These are phyloP conservation scores for Colletotrichum shisoi DNA, from an alignment of 2,329 filamentous ascomycete species.

Conservation along the genomic window DNA sequence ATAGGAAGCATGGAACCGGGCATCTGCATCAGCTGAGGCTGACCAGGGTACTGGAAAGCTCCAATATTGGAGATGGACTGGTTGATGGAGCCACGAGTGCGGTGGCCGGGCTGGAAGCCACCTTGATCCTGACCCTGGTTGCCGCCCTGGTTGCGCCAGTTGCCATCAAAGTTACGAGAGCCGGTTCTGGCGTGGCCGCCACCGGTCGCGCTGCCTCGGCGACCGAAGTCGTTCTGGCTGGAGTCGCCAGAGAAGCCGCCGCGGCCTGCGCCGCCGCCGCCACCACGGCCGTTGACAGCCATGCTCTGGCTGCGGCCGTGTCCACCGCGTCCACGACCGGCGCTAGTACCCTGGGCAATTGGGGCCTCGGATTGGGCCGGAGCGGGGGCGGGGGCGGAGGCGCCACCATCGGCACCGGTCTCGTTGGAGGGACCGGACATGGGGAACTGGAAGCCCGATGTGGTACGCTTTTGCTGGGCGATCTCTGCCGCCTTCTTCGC, in stretches of 20 bases:
- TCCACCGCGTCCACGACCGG: conserved; percentile 65
- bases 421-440: conserved; percentile 73
- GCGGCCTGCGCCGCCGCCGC: conserved; percentile 72
- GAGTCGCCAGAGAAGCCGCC: conserved; percentile 66
- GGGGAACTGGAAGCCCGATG: conserved; percentile 93
- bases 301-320: conserved; percentile 90
- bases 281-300: conserved; percentile 66
- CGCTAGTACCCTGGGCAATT: conserved; percentile 53
- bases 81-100: conserved; percentile 80
- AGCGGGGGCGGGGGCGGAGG: conserved; percentile 44
- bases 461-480: conserved; percentile 94
- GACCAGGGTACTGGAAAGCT: conserved; percentile 85
- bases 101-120: conserved; percentile 91
- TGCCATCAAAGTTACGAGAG: conserved; percentile 96
- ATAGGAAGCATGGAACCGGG: conserved; percentile 87
- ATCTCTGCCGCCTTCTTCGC: conserved; percentile 97
- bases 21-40: conserved; percentile 87
- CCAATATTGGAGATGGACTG: conserved; percentile 85
- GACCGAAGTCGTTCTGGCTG: conserved; percentile 69
- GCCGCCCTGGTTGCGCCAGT: conserved; percentile 85
- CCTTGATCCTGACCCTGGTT: conserved; percentile 76
- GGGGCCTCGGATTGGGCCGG: conserved; percentile 49
- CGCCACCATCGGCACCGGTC: conserved; percentile 63
- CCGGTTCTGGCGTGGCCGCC: conserved; percentile 82
- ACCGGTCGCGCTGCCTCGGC: conserved; percentile 62